Evolutionary conservation across 2,329 filamentous ascomycete species (phyloP).

Genomic region (Xylaria hypoxylon): DNA sequence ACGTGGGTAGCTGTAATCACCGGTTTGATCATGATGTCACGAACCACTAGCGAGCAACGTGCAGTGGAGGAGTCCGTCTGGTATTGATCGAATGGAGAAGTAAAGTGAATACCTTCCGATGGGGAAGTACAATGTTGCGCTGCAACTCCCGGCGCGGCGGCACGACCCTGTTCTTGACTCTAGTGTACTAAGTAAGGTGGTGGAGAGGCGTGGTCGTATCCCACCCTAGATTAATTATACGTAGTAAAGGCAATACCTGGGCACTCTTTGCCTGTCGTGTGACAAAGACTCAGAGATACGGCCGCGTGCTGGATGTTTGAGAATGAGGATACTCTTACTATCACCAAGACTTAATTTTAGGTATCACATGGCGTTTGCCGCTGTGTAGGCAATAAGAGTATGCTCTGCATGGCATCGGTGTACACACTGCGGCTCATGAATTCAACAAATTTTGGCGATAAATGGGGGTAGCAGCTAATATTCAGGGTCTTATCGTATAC

Average conservation of each 20-base stretch:
- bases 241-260: no score
- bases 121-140: conserved; percentile 26
- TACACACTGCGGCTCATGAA: conserved; percentile 5
- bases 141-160: conserved; percentile 30
- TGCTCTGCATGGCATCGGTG: conserved; percentile 4
- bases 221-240: conserved; percentile 27
- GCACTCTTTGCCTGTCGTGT: conserved; percentile 25
- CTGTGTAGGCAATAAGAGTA: not conserved
- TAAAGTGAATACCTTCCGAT: conserved; percentile 15
- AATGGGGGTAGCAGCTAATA: conserved; percentile 11
- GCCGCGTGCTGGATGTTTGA: conserved; percentile 11
- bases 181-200: no score
- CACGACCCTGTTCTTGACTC: conserved; percentile 28
- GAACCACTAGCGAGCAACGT: conserved; percentile 4
- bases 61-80: conserved; percentile 7
- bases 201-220: conserved; percentile 14
- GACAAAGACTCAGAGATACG: conserved; percentile 25
- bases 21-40: conserved; percentile 21
- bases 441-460: conserved; percentile 4
- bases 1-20: conserved; percentile 10
- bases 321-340: conserved; percentile 17
- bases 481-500: conserved; percentile 22
- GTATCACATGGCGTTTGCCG: conserved; percentile 18
- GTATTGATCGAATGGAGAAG: conserved; percentile 10
- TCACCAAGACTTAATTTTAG: conserved; percentile 9